Evolutionary conservation across 768 basidiomycete species (phyloP), one percentile per base, ranked within the genome.

Genomic region (Suillus alpinus): DNA sequence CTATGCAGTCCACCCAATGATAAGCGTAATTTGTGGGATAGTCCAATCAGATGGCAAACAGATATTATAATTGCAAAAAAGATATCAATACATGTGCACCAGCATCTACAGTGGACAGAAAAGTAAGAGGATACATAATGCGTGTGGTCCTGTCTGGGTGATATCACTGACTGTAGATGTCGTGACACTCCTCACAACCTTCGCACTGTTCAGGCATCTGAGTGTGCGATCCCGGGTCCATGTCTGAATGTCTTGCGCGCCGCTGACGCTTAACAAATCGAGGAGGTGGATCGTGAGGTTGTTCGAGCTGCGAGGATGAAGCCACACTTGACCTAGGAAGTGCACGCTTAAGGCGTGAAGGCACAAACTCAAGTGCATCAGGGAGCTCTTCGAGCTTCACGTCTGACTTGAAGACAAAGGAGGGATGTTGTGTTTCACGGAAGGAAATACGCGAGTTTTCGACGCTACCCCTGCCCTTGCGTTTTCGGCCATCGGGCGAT

Each of bases 331-430:
- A 64, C 59, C 43, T 71, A 18, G 72, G 72, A 18, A 73, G 59
- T 18, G 70, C 62, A 32, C 72, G 73, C 61, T 73, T 73, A 55
- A 68, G 67, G 44, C 72, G 65, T 13, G 44, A 26, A 26, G 36
- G 36, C 16, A 6, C 20, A 14, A n/a, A 6, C 5, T 26, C 16
- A 5, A 18, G 16, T 12, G 0, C 5, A 39, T 39, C 23, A 3
- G 23, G 36, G 26, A 10, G 36, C 10, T 26, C 36, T 39, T 55
- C 53, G 23, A 55, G 53, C 37, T 39, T 55, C 16, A 55, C 37
- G 9, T 26, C 36, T 12, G 36, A 7, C 23, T 37, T 12, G 29
- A 31, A 5, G 7, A 18, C 7, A 29, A 6, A 16, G 56, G 56
- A 47, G 20, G 26, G 23, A 14, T 29, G 20, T 26, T 23, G 43